phyloP scores from a whole-genome alignment of 1,139 yeast species.

The Yamadazyma dendronema region DNA sequence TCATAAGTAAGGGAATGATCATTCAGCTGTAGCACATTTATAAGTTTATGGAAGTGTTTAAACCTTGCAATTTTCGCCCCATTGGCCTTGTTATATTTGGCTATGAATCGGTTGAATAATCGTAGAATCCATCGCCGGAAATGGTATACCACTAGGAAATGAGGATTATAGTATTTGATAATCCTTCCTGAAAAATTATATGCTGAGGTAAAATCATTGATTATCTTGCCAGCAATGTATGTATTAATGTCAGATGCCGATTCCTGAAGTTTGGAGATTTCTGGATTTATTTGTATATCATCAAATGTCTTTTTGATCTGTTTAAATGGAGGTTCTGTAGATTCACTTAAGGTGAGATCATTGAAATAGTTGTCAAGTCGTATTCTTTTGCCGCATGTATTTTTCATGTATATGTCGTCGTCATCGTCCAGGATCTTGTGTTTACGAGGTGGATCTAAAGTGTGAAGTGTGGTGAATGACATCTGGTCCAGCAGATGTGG shows the following conservation, averaged over 20 bases:
- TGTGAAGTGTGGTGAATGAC: neutral
- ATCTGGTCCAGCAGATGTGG: neutral
- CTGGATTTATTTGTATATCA: conserved; percentile 16
- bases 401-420: conserved; percentile 10
- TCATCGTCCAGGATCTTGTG: conserved; percentile 5
- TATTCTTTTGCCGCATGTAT: conserved; percentile 19
- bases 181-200: conserved; percentile 16
- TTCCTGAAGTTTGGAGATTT: neutral
- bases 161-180: conserved; percentile 25
- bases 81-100: conserved; percentile 26
- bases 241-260: conserved; percentile 13
- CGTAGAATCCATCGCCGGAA: conserved; percentile 40
- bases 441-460: neutral
- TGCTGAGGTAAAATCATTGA: conserved; percentile 22
- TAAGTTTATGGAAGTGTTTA: conserved; percentile 21
- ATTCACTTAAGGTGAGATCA: conserved; percentile 14
- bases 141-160: conserved; percentile 23
- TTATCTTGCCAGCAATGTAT: conserved; percentile 27
- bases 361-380: conserved; percentile 24
- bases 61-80: conserved; percentile 20
- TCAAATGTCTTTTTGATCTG: conserved; percentile 5
- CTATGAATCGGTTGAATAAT: conserved; percentile 36
- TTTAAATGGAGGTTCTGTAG: neutral
- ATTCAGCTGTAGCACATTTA: conserved; percentile 9
- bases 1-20: conserved; percentile 19